Base-by-base conservation (phyloP, 768 basidiomycete genomes). In the Kwoniella europaea region DNA sequence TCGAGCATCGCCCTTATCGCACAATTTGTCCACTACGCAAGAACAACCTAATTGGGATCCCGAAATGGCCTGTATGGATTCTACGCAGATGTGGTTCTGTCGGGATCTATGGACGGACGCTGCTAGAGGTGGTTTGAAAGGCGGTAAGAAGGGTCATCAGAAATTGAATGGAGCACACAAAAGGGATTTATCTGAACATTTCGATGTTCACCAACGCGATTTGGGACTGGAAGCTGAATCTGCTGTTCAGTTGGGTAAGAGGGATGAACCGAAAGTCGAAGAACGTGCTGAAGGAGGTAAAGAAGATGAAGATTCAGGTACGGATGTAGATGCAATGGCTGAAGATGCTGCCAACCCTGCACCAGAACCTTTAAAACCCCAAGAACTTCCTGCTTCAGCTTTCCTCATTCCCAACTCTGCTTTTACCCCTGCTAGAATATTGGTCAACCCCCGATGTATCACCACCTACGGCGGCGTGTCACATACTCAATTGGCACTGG, bases 401-500 rank as follows among this genome's bases (percentile, higher is more conserved):
- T 81, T 85, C 82, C 72, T 84, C 15, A 91, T 94, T 59, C 94
- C 95, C 10, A 98, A 97, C 82, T 90, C 90, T 18, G 90, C 90
- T 10, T 97, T 95, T 84, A 84, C 82, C 20, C 91, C 94, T 4
- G 96, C 94, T 4, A 87, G 94, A 65, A 97, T 99, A 76, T 83
- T 99, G 74, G 91, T 99, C 67, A 98, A 98, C 79, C 96, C 96
- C 4, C 89, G 95, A 16, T 98, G 95, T 82, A 92, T 96, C 63
- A 98, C 96, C 44, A 98, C 96, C 22, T 99, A 99, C 81, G 96
- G 96, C 0, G 97, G 96, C 3, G 96, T 98, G 4, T 92, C 91
- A 73, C 96, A 99, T 84, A 93, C 95, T 22, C 92, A 94, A 83
- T 88, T 99, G 44, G 95, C 96, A n/a, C 84, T 92, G 56, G 95